phyloP scores from a whole-genome alignment of 495 filamentous ascomycete species.

The Cercophora newfieldiana region DNA sequence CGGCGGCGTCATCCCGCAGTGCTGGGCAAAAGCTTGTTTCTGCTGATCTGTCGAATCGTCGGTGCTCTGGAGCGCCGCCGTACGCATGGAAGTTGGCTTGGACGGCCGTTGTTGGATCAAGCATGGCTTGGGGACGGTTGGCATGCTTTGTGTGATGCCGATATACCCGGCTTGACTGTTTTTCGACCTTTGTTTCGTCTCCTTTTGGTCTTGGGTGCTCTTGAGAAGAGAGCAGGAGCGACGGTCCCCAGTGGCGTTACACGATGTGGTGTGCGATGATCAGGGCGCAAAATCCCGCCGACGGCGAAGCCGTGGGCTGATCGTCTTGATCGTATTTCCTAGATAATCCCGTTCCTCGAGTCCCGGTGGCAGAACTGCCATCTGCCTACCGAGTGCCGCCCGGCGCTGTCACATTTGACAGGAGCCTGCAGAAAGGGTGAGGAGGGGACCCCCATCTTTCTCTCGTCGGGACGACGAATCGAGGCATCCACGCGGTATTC shows the following conservation, averaged over 20 bases:
- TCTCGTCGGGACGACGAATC: neutral
- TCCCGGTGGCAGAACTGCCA: no score
- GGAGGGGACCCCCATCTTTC: neutral
- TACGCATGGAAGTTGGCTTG: neutral
- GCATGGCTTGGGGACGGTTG: neutral
- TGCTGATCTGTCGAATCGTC: neutral
- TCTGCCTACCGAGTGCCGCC: no score
- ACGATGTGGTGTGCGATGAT: neutral
- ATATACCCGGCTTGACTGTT: neutral
- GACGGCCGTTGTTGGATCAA: neutral
- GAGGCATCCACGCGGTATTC: neutral
- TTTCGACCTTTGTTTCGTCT: neutral
- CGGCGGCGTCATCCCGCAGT: slow-evolving; percentile 5
- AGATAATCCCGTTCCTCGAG: neutral
- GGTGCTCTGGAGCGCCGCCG: neutral
- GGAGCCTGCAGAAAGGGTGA: no score
- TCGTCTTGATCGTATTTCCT: neutral
- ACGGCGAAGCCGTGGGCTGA: neutral
- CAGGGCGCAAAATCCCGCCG: neutral
- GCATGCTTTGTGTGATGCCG: neutral
- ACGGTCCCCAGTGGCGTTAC: no score
- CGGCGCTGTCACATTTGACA: no score
- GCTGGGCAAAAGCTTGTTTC: slow-evolving; percentile 11
- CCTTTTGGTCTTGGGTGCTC: neutral
- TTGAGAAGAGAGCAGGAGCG: neutral